phyloP scores from a whole-genome alignment of 805 yeast species.

The Kodamaea kakaduensis region DNA sequence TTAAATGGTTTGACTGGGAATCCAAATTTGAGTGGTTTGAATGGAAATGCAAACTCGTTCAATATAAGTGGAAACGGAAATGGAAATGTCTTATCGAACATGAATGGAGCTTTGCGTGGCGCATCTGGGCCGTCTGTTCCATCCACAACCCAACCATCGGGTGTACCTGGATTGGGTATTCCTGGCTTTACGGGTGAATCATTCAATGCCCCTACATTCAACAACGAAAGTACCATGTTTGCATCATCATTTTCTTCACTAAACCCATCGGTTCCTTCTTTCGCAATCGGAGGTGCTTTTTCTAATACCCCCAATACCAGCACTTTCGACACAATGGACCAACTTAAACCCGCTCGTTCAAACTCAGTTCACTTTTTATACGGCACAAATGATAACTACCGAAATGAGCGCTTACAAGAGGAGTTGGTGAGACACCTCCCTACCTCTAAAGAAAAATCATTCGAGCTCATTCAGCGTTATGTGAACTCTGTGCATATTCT shows the following conservation, averaged over 20 bases:
- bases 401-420: slow-evolving; percentile 29
- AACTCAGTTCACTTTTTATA: slow-evolving; percentile 32
- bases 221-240: too few species aligned
- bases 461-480: slow-evolving; percentile 46
- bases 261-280: too few species aligned
- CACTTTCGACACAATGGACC: slow-evolving; percentile 19
- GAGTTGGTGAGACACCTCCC: slow-evolving; percentile 46
- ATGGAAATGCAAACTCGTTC: not conserved
- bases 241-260: not conserved
- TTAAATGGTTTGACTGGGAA: too few species aligned
- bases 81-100: too few species aligned
- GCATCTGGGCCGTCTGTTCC: too few species aligned
- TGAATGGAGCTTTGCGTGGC: too few species aligned
- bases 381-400: slow-evolving; percentile 38
- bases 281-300: not conserved
- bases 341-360: slow-evolving; percentile 19
- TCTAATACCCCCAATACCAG: not conserved
- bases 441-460: slow-evolving; percentile 37
- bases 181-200: too few species aligned
- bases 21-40: too few species aligned
- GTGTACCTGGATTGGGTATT: too few species aligned
- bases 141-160: too few species aligned
- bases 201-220: too few species aligned
- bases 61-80: too few species aligned
- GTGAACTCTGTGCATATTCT: slow-evolving; percentile 52